Evolutionary conservation across 345 rosid species (phyloP).

Genomic region (Microcos paniculata): DNA sequence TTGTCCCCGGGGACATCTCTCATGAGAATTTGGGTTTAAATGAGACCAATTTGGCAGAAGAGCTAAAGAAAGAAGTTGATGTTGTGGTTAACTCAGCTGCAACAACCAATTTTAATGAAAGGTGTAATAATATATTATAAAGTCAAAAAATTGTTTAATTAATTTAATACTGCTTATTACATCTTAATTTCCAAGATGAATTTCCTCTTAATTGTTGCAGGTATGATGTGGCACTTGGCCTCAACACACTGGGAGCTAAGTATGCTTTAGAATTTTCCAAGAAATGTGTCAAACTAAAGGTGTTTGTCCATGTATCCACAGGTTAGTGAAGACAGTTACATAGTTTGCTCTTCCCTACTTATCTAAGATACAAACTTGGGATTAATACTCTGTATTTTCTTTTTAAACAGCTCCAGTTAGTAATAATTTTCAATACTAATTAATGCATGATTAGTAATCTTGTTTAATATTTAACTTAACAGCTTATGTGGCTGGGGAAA

Average conservation of each 20-base stretch:
- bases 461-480: too few relatives aligned
- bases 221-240: constrained; percentile 58
- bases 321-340: constrained; percentile 32
- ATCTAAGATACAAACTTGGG: too few relatives aligned
- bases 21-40: constrained; percentile 45
- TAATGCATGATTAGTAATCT: too few relatives aligned
- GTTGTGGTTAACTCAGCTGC: constrained; percentile 66
- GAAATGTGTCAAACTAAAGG: constrained; percentile 45
- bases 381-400: too few relatives aligned
- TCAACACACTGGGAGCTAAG: constrained; percentile 62
- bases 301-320: constrained; percentile 64
- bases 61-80: constrained; percentile 49
- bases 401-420: too few relatives aligned
- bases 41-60: constrained; percentile 34
- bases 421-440: background rate
- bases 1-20: constrained; percentile 57
- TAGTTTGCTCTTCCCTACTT: background rate
- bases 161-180: too few relatives aligned
- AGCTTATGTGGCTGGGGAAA: constrained; percentile 71
- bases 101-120: constrained; percentile 72
- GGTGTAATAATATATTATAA: constrained; percentile 29
- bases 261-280: constrained; percentile 55
- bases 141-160: background rate
- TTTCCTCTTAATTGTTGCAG: constrained; percentile 24
- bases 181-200: too few relatives aligned